These are phyloP conservation scores for Peronospora destructor DNA, from an alignment of 352 stramenopile species.

Conservation along the genomic window DNA sequence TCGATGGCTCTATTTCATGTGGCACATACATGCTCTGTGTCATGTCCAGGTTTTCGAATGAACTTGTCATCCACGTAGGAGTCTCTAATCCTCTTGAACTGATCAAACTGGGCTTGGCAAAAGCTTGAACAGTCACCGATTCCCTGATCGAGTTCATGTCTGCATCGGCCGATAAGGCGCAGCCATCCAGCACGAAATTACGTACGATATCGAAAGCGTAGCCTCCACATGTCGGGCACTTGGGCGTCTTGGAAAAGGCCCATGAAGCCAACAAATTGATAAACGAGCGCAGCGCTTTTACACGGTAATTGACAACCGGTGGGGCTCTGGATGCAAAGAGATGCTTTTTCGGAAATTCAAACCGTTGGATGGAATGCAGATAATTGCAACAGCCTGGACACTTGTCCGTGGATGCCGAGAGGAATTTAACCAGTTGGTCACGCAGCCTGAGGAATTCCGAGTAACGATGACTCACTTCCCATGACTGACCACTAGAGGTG, in stretches of 20 bases:
- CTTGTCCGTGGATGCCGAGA: conserved; percentile 55
- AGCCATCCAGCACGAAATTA: conserved; percentile 69
- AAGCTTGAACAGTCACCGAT: conserved; percentile 55
- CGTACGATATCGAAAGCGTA: conserved; percentile 75
- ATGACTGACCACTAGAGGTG: conserved; percentile 53
- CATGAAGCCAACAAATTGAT: conserved; percentile 74
- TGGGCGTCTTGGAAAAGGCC: conserved; percentile 76
- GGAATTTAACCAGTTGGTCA: conserved; percentile 72
- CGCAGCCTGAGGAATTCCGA: conserved; percentile 79
- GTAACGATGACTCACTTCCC: conserved; percentile 79
- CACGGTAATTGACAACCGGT: conserved; percentile 79
- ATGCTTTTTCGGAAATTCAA: conserved; percentile 85
- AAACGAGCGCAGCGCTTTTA: conserved; percentile 79
- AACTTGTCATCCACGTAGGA: conserved; percentile 49
- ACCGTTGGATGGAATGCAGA: conserved; percentile 63
- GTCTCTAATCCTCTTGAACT: conserved; percentile 27
- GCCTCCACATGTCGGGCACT: conserved; percentile 77
- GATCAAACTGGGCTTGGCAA: conserved; percentile 27
- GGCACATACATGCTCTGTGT: conserved; percentile 30
- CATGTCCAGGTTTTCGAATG: conserved; percentile 28
- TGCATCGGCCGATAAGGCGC: conserved; percentile 38
- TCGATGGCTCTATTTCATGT: background rate
- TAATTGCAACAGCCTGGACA: conserved; percentile 80
- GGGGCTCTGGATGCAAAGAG: conserved; percentile 67
- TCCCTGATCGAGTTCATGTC: conserved; percentile 67